Evolutionary conservation across 257 asterid species (phyloP).

Genomic region (Przewalskia tangutica): DNA sequence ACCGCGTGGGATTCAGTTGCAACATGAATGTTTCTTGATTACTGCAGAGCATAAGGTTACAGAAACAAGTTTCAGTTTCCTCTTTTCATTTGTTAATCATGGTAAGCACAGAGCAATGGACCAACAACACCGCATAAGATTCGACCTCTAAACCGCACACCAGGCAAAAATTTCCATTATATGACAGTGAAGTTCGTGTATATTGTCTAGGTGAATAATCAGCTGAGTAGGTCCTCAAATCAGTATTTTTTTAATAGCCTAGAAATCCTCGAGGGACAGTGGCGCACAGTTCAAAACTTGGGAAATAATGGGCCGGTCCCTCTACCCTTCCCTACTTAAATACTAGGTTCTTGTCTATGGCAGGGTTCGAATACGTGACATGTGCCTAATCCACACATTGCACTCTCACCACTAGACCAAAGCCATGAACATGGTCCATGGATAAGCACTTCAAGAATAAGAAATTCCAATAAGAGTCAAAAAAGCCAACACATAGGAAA

Average conservation of each 20-base stretch:
- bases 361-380: background rate
- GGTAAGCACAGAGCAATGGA: background rate
- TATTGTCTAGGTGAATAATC: background rate
- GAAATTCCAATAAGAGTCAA: background rate
- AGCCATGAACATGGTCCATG: background rate
- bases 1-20: background rate
- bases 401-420: background rate
- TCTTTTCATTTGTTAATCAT: background rate
- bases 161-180: background rate
- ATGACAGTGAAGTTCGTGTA: background rate
- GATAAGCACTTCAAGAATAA: background rate
- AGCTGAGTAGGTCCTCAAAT: background rate
- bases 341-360: background rate
- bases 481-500: background rate
- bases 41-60: background rate
- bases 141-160: background rate
- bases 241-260: background rate
- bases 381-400: background rate
- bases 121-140: background rate
- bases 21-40: background rate
- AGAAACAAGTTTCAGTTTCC: background rate
- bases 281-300: background rate
- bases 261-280: background rate
- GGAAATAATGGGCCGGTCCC: background rate
- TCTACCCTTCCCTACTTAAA: background rate